Base-by-base conservation (phyloP, 202 grass and related monocot species). In the Zizania palustris region DNA sequence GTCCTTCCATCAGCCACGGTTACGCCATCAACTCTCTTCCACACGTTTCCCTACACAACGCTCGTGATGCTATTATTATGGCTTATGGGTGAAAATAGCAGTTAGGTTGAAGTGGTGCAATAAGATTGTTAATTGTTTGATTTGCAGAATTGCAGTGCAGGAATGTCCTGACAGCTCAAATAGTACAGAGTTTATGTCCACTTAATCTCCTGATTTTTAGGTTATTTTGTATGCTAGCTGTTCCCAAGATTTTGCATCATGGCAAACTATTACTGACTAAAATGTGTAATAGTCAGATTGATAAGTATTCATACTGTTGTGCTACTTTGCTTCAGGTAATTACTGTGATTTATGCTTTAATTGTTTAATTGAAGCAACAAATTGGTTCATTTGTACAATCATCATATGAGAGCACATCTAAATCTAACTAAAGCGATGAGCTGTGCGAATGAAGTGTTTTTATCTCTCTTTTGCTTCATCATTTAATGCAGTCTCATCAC, bases 111-210 rank as follows among this genome's bases (percentile, higher is more conserved):
- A 10, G 51, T 45, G 42, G 16, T 40, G 54, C 33, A 48, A 22
- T 60, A 49, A 49, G 33, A 48, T 69, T 61, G 40, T 63, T 66
- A n/a, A 48, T 69, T 61, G 40, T 63, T 66, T 64, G 41, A 48
- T 14, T 72, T 48, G 16, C 0, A 7, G n/a, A 7, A 7, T 55
- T 55, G 51, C 51, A 55, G 48, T 63, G 22, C 15, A 71, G 4
- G 12, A n/a, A 61, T 61, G 21, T 72, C 48, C 75, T 65, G 20
- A 48, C 20, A 42, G 48, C 35, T 76, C 48, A 67, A 11, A 20
- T 49, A 37, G 39, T 19, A 51, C 21, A 61, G 21, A 84, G 11
- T 45, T 72, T 60, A 67, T 81, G 18, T 5, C 38, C 14, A 64
- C 64, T 75, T 76, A 48, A 75, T 40, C 0, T 13, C 8, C 8